phyloP scores from a whole-genome alignment of 2,329 filamentous ascomycete genomes.

The Pleurostoma richardsiae region DNA sequence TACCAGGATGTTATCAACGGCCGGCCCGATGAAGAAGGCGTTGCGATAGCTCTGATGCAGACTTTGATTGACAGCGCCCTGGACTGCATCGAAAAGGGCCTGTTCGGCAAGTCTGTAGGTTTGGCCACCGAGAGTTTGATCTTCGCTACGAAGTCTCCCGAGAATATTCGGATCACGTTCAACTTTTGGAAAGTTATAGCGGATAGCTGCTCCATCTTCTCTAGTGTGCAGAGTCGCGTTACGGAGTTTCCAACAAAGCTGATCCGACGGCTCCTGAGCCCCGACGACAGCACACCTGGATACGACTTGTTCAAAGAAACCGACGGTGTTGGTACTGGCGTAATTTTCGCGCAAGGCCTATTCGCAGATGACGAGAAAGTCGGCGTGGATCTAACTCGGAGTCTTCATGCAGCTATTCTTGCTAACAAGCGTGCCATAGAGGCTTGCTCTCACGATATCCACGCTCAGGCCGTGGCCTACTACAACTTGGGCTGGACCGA shows the following conservation, averaged over 20 bases:
- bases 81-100: constrained; percentile 71
- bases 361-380: constrained; percentile 41
- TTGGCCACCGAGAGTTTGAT: constrained; percentile 65
- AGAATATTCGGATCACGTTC: constrained; percentile 65
- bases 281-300: constrained; percentile 42
- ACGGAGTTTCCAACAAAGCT: constrained; percentile 55
- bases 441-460: constrained; percentile 65
- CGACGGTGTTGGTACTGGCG: constrained; percentile 54
- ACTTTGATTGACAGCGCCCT: constrained; percentile 79
- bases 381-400: constrained; percentile 48
- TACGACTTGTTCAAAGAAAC: constrained; percentile 63
- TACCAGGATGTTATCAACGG: constrained; percentile 69
- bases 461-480: constrained; percentile 92
- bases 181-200: constrained; percentile 94
- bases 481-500: constrained; percentile 97
- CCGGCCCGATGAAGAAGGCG: constrained; percentile 74
- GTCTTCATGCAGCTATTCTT: constrained; percentile 69
- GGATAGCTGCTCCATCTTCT: constrained; percentile 83
- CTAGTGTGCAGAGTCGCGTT: constrained; percentile 66
- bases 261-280: constrained; percentile 54
- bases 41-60: constrained; percentile 82
- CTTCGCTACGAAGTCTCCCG: constrained; percentile 58
- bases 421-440: constrained; percentile 84
- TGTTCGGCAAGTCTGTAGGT: constrained; percentile 77
- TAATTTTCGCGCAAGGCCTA: constrained; percentile 37